Evolutionary conservation across 129 eudicot genomes (phyloP).

Genomic region (sunflower (Helianthus annuus)): HanXRQr2.0-SUNRISE NC_035442.2:160386897-160387396

Average conservation of each 20-base stretch:
- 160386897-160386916: too few species aligned
- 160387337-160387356: too few species aligned
- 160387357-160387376: too few species aligned
- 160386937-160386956: too few species aligned
- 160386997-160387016: slow-evolving; percentile 9
- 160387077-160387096: slow-evolving; percentile 14
- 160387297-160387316: too few species aligned
- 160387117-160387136: slow-evolving; percentile 5
- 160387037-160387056: too few species aligned
- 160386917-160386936: too few species aligned
- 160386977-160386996: neutral
- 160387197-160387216: slow-evolving; percentile 55
- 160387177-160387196: slow-evolving; percentile 30
- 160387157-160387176: neutral
- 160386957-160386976: neutral
- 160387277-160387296: neutral
- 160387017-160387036: too few species aligned
- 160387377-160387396: too few species aligned
- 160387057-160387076: slow-evolving; percentile 18
- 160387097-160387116: neutral
- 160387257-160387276: slow-evolving; percentile 36
- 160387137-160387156: neutral
- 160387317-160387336: too few species aligned
- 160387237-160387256: slow-evolving; percentile 39
- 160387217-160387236: slow-evolving; percentile 64